A percentile compares a stretch with the other conserved stretches of the same genome.
Conservation (phyloP, 768 basidiomycete species). For the Fibroporia radiculosa region DNA sequence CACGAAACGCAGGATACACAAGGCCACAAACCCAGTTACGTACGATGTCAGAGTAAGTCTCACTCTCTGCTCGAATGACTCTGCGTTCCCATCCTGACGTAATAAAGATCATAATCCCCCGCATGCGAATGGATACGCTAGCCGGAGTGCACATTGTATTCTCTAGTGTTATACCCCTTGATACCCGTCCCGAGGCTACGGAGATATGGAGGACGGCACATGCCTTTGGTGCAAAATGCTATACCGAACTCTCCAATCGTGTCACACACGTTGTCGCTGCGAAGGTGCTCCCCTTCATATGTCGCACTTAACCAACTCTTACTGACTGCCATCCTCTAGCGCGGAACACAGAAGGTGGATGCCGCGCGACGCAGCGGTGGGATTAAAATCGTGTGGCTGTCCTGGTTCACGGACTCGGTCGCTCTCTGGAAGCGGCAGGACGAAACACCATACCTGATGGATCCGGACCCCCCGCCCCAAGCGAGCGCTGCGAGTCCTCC, state of each 20-base stretch:
- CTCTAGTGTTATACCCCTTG: slow-evolving; percentile 92
- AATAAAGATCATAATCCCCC: slow-evolving; percentile 74
- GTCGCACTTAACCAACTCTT: slow-evolving; percentile 9
- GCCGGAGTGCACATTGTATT: slow-evolving; percentile 79
- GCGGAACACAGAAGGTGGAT: slow-evolving; percentile 89
- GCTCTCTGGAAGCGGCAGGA: slow-evolving; percentile 83
- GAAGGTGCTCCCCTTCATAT: slow-evolving; percentile 48
- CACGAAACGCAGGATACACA: slow-evolving; percentile 24
- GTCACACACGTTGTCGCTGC: slow-evolving; percentile 91
- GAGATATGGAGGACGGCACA: slow-evolving; percentile 83
- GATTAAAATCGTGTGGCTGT: slow-evolving; percentile 78
- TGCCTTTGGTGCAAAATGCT: slow-evolving; percentile 83
- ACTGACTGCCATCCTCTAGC: slow-evolving; percentile 32
- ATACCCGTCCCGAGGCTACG: slow-evolving; percentile 66
- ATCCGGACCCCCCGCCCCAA: slow-evolving; percentile 37
- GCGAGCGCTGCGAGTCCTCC: slow-evolving; percentile 32
- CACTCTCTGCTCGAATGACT: neutral
- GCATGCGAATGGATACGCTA: slow-evolving; percentile 69
- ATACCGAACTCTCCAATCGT: slow-evolving; percentile 52
- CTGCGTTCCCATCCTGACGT: neutral
- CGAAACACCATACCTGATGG: slow-evolving; percentile 70
- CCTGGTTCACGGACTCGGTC: slow-evolving; percentile 87
- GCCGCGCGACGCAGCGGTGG: slow-evolving; percentile 67
- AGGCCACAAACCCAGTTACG: slow-evolving; percentile 21
- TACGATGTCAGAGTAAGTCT: slow-evolving; percentile 80